Base-by-base conservation (phyloP, 176 grass and related monocot species). In the Tuctoria greenei region DNA sequence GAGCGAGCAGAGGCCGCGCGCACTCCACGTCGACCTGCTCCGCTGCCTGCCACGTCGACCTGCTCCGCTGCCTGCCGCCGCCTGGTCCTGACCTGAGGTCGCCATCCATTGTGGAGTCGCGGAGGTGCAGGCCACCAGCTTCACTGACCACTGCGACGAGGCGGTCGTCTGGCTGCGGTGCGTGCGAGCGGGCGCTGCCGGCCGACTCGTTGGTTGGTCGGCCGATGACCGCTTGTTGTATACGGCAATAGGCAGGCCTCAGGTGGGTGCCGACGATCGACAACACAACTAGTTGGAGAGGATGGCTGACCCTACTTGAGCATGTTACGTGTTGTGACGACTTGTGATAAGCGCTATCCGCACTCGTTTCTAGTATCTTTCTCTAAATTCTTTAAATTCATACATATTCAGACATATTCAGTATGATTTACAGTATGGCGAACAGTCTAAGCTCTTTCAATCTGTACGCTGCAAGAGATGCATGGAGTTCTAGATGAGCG, bases 11-110 rank as follows among this genome's bases (percentile, higher is more conserved):
- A 77, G 90, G 83, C 66, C 43, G 21, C 27, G 47, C 28, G 75
- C 66, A 20, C 66, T 83, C 83, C 86, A 92, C 86, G 90, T 88
- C 82, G 43, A 50, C 65, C 78, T 7, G 0, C 74, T 55, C 55
- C 54, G 8, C n/a, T n/a, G 4, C 49, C 18, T n/a, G n/a, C 83
- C 86, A 92, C 86, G 90, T 88, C 82, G 43, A 50, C 65, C 78
- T 7, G 0, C 74, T 1, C 18, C 18, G 5, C 49, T 31, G 31
- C 31, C 31, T 31, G 31, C 31, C 31, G 52, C 25, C 35, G 16
- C n/a, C 1, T 31, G 31, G 31, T 2, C 31, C 31, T 21, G 20
- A 54, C 51, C 67, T 23, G 52, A 68, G 31, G 55, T 56, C 80
- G 34, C 75, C 81, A 7, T 51, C 47, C 47, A 17, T 45, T 63